These are phyloP conservation scores for Macrotyloma uniflorum DNA, from an alignment of 306 rosid genomes.

Conservation along the genomic window DNA sequence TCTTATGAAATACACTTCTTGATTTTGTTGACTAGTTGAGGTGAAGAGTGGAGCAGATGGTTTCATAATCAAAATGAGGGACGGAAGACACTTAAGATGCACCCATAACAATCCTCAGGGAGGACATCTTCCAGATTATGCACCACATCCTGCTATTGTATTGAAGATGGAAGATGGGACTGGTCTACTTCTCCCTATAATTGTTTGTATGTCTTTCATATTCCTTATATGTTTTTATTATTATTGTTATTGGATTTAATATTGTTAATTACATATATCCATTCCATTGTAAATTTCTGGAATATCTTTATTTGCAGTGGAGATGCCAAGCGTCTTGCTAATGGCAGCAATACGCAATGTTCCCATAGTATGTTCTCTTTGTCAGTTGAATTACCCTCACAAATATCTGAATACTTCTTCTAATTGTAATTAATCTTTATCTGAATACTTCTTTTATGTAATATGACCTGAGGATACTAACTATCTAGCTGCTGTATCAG, in stretches of 20 bases:
- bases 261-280: constrained; percentile 26
- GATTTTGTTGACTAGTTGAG: constrained; percentile 69
- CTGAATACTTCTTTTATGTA: constrained; percentile 26
- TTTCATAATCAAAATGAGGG: constrained; percentile 95
- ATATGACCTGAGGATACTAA: constrained; percentile 16
- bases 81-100: constrained; percentile 89
- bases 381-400: constrained; percentile 12
- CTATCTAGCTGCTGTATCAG: constrained; percentile 53
- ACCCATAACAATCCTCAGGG: constrained; percentile 95
- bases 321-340: constrained; percentile 91
- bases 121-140: constrained; percentile 92
- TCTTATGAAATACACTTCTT: constrained; percentile 34
- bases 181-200: constrained; percentile 95
- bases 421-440: constrained; percentile 12
- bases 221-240: constrained; percentile 2
- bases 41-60: constrained; percentile 98
- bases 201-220: constrained; percentile 78
- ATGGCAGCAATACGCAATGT: constrained; percentile 96
- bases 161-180: constrained; percentile 98
- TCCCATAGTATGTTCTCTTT: constrained; percentile 69
- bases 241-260: not conserved
- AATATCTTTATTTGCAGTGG: constrained; percentile 70
- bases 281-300: constrained; percentile 30
- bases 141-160: constrained; percentile 98
- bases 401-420: constrained; percentile 7